Evolutionary conservation across 1,284 basidiomycete species (phyloP).

Genomic region (Microbotryum intermedium): DNA sequence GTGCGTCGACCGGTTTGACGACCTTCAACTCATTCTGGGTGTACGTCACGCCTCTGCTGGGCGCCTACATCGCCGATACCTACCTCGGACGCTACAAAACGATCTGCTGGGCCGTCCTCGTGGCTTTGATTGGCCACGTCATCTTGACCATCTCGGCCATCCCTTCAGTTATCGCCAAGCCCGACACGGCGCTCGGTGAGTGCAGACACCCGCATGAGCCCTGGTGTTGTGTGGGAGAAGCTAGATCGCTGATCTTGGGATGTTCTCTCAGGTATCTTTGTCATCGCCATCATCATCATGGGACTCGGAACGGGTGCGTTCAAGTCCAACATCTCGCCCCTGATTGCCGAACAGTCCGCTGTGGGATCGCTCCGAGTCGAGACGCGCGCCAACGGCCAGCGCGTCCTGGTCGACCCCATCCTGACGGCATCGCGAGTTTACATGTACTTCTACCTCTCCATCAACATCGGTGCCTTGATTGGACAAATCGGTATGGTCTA

Average conservation of each 20-base stretch:
- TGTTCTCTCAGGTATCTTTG: conserved; percentile 46
- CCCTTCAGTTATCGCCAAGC: conserved; percentile 58
- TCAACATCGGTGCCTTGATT: conserved; percentile 63
- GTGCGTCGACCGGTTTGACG: conserved; percentile 35
- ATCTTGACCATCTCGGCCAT: conserved; percentile 63
- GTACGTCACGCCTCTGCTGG: conserved; percentile 35
- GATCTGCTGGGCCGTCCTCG: conserved; percentile 39
- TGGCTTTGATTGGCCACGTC: conserved; percentile 50
- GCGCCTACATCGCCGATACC: conserved; percentile 37
- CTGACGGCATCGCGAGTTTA: conserved; percentile 53
- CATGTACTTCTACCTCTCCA: conserved; percentile 56
- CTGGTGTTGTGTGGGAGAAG: conserved; percentile 36
- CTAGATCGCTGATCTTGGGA: conserved; percentile 42
- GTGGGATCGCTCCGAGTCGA: conserved; percentile 40
- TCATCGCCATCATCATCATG: conserved; percentile 58
- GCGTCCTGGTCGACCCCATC: conserved; percentile 70
- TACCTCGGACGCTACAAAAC: conserved; percentile 46
- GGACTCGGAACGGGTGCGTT: conserved; percentile 66
- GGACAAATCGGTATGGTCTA: conserved; percentile 41
- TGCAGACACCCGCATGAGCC: conserved; percentile 59
- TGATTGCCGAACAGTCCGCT: conserved; percentile 70
- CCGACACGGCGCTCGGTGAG: conserved; percentile 51
- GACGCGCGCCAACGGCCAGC: conserved; percentile 55
- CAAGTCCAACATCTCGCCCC: conserved; percentile 49
- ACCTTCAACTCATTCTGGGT: conserved; percentile 32